Base-by-base conservation (phyloP, 352 stramenopile species). In the Halophytophthora batemanensis region DNA sequence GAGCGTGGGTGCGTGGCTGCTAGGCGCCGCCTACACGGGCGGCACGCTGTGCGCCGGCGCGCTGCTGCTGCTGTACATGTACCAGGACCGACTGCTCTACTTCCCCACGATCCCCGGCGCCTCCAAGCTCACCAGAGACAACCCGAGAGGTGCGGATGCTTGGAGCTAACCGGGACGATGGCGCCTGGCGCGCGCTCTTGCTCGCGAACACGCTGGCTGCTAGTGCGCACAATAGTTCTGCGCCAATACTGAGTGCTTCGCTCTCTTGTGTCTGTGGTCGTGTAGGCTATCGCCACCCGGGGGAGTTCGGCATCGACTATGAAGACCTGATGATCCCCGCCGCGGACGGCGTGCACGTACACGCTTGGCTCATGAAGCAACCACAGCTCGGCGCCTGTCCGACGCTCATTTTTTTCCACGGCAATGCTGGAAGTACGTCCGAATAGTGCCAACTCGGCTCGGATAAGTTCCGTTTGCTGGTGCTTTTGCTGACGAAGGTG, bases 331-430 rank as follows among this genome's bases (percentile, higher is more conserved):
- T 84, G 67, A 96, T 98, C 47, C 55, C 56, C 21, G 85, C 78
- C 33, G 71, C 66, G 14, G 92, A 98, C 61, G 83, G 85, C 13
- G 74, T 96, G 21, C 68, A 68, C 17, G 74, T 98, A 48, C 87
- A 98, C 65, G 86, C 90, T 42, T 98, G 93, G 93, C 65, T 98
- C 13, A 82, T 98, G 56, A 88, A 95, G 45, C 87, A 96, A 40
- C 74, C 69, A 2, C 56, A 84, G n/a, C 61, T 71, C 47, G 50
- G 43, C 7, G 52, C 8, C 12, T 54, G 76, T 1, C 84, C 90
- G 23, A 98, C 94, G 10, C 68, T 98, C 45, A 77, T 98, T 28
- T 98, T 98, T 50, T 98, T 98, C 66, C 94, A 98, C 43, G 94
- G 90, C 55, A 98, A 98, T 63, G 92, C 94, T 17, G 91, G 90